A percentile compares a stretch with the other conserved stretches of the same genome.
phyloP scores from a whole-genome alignment of 2,329 filamentous ascomycete genomes.

The Lizonia empirigonia region DNA sequence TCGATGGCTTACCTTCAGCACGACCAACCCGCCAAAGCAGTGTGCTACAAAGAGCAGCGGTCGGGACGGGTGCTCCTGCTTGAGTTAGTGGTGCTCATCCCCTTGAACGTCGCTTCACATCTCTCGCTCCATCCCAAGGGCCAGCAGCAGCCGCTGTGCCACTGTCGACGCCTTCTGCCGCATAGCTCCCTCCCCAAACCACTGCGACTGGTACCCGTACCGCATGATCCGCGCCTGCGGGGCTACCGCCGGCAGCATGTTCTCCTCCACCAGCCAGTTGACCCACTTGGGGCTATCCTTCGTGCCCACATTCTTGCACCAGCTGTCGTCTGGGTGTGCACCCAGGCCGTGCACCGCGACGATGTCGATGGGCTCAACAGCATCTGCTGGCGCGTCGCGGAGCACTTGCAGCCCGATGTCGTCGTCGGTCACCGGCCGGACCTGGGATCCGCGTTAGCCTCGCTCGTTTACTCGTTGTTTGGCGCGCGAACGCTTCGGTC shows the following conservation, averaged over 20 bases:
- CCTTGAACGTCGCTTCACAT: no score
- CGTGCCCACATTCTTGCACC: conserved; percentile 32
- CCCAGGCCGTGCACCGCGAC: conserved; percentile 39
- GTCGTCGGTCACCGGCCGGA: conserved; percentile 22
- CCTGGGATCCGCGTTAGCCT: conserved; percentile 10
- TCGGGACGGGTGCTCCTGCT: no score
- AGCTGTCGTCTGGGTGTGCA: conserved; percentile 36
- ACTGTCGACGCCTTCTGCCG: conserved; percentile 28
- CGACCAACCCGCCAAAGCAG: no score
- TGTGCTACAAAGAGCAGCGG: no score
- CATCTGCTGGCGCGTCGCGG: conserved; percentile 23
- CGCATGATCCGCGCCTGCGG: conserved; percentile 36
- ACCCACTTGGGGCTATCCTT: conserved; percentile 22
- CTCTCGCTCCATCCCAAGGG: conserved; percentile 11
- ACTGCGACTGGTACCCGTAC: conserved; percentile 37
- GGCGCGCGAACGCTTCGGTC: conserved; percentile 9
- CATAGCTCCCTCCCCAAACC: conserved; percentile 32
- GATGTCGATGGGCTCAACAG: conserved; percentile 26
- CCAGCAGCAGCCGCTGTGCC: conserved; percentile 29
- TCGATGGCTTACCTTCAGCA: no score
- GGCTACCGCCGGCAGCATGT: conserved; percentile 29
- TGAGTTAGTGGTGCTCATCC: no score
- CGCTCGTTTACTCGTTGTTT: no score
- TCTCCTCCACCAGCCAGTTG: conserved; percentile 34
- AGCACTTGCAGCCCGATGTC: conserved; percentile 32